These are phyloP conservation scores for Phytophthora cactorum DNA, from an alignment of 352 stramenopile genomes.

Conservation along the genomic window DNA sequence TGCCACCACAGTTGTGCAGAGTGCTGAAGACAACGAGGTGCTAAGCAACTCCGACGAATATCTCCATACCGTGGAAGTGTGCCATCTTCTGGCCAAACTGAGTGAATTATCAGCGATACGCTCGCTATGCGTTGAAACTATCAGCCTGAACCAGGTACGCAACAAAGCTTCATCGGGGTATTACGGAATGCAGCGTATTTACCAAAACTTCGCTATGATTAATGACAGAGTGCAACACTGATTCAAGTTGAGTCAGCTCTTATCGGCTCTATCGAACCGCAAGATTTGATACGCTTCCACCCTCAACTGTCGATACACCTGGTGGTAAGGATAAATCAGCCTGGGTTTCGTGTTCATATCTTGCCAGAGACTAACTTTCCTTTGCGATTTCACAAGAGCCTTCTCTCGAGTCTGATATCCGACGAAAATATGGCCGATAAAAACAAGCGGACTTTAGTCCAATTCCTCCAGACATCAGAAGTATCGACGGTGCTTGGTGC, in stretches of 20 bases:
- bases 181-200: neutral
- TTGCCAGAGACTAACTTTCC: slow-evolving; percentile 1
- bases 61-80: slow-evolving; percentile 64
- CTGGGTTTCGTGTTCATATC: neutral
- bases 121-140: slow-evolving; percentile 53
- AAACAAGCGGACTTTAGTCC: slow-evolving; percentile 65
- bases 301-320: slow-evolving; percentile 73
- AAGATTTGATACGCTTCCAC: slow-evolving; percentile 61
- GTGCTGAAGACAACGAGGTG: slow-evolving; percentile 45
- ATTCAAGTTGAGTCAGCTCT: slow-evolving; percentile 74
- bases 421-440: slow-evolving; percentile 67
- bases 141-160: slow-evolving; percentile 80
- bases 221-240: slow-evolving; percentile 57
- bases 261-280: slow-evolving; percentile 54
- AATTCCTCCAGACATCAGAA: slow-evolving; percentile 79
- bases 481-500: slow-evolving; percentile 64
- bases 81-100: slow-evolving; percentile 69
- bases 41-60: slow-evolving; percentile 70
- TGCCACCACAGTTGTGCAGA: slow-evolving; percentile 45
- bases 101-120: slow-evolving; percentile 53
- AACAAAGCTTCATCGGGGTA: neutral
- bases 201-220: slow-evolving; percentile 4
- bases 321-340: slow-evolving; percentile 48
- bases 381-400: slow-evolving; percentile 42
- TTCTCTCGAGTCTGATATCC: slow-evolving; percentile 59